Percentiles rank a stretch among this genome's conserved stretches.
These are phyloP conservation scores for Cladophialophora yegresii DNA, from an alignment of 2,329 filamentous ascomycete species.

Conservation along the genomic window DNA sequence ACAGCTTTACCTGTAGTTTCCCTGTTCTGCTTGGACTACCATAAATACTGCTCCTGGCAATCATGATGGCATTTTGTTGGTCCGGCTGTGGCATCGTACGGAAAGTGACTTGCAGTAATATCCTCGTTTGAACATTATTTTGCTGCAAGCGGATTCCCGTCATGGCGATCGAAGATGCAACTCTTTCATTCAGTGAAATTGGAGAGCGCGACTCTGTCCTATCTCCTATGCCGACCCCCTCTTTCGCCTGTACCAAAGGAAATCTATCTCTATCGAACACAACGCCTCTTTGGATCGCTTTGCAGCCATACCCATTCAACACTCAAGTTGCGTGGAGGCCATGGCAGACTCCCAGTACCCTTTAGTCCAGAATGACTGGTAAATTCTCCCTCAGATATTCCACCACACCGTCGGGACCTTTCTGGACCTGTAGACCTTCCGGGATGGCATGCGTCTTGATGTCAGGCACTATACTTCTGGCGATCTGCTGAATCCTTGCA, in stretches of 20 bases:
- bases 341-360: not conserved
- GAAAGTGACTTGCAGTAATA: too few species aligned
- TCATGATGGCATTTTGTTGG: too few species aligned
- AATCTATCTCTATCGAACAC: not conserved
- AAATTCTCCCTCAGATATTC: constrained; percentile 47
- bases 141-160: too few species aligned
- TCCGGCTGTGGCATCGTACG: too few species aligned
- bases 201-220: not conserved
- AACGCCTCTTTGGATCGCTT: not conserved
- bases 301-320: not conserved
- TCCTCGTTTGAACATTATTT: too few species aligned
- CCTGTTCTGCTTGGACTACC: too few species aligned
- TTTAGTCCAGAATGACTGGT: constrained; percentile 41
- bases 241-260: not conserved
- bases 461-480: constrained; percentile 42
- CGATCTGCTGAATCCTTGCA: constrained; percentile 44
- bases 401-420: constrained; percentile 47
- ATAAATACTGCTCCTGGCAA: too few species aligned
- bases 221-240: not conserved
- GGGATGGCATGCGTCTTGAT: constrained; percentile 50
- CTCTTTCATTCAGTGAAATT: too few species aligned
- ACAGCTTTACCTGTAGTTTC: too few species aligned
- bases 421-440: constrained; percentile 47
- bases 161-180: too few species aligned
- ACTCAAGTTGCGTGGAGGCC: not conserved